Conservation (phyloP, 352 stramenopile genomes). For the Globisporangium parvum region DNA sequence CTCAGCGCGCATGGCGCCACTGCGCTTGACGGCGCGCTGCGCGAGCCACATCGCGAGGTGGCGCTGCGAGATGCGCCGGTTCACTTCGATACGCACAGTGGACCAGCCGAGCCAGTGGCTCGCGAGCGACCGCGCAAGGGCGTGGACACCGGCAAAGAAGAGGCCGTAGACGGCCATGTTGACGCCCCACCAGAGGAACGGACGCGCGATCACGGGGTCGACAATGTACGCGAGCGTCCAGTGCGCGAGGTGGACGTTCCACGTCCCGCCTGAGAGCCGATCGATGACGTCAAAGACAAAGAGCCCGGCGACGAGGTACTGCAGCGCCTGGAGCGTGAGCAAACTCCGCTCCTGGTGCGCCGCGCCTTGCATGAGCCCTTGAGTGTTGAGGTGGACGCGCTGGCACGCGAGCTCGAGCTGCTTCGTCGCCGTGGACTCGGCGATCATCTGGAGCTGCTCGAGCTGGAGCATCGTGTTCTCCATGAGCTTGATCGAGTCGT, state of each 20-base stretch:
- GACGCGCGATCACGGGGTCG: slow-evolving; percentile 35
- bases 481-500: slow-evolving; percentile 95
- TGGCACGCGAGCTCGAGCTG: slow-evolving; percentile 88
- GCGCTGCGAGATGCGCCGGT: slow-evolving; percentile 29
- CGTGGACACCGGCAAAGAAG: slow-evolving; percentile 44
- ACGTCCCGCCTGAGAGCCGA: slow-evolving; percentile 89
- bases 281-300: slow-evolving; percentile 95
- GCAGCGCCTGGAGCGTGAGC: slow-evolving; percentile 83
- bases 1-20: slow-evolving; percentile 27
- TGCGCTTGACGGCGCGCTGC: slow-evolving; percentile 17
- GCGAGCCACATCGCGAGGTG: slow-evolving; percentile 27
- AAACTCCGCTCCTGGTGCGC: slow-evolving; percentile 54
- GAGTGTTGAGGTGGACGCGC: slow-evolving; percentile 86
- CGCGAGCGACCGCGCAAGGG: slow-evolving; percentile 37
- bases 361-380: slow-evolving; percentile 80
- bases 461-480: slow-evolving; percentile 90
- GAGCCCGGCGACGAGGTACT: slow-evolving; percentile 89
- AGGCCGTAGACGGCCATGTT: slow-evolving; percentile 83
- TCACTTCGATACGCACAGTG: slow-evolving; percentile 75
- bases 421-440: slow-evolving; percentile 85
- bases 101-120: slow-evolving; percentile 79
- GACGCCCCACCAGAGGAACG: slow-evolving; percentile 85
- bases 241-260: slow-evolving; percentile 83
- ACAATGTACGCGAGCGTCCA: slow-evolving; percentile 55
- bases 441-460: slow-evolving; percentile 93